Evolutionary conservation across 495 filamentous ascomycete species (phyloP).

Genomic region (Aspergillus incahuasiensis): DNA sequence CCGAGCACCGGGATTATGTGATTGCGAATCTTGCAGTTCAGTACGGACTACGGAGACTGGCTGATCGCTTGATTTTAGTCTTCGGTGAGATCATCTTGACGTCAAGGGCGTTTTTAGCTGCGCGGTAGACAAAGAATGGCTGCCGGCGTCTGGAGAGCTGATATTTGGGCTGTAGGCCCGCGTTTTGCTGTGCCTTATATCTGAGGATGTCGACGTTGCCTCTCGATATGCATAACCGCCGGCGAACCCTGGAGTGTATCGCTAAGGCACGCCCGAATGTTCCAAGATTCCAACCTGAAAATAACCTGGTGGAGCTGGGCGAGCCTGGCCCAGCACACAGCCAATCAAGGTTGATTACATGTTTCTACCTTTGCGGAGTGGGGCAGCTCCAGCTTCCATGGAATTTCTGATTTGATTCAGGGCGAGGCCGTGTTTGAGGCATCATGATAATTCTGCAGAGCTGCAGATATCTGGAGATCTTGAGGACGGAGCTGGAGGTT

Average conservation of each 20-base stretch:
- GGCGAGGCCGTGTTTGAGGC: background rate
- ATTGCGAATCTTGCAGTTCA: background rate
- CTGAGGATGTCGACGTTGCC: background rate
- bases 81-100: slow-evolving; percentile 2
- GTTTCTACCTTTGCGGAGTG: background rate
- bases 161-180: background rate
- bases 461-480: background rate
- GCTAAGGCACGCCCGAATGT: background rate
- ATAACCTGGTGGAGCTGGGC: background rate
- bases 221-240: background rate
- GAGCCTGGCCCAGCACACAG: background rate
- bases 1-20: background rate
- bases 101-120: background rate
- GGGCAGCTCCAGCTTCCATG: background rate
- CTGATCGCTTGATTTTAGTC: slow-evolving; percentile 1
- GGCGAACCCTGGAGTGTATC: background rate
- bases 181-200: background rate
- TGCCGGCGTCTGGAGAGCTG: background rate
- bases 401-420: background rate
- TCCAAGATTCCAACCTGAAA: slow-evolving; percentile 3
- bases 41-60: no score
- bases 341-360: background rate
- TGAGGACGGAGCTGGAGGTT: background rate
- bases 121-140: background rate
- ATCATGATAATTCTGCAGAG: background rate